Base-by-base conservation (phyloP, 495 filamentous ascomycete species). In the Daldinia concentrica region DNA sequence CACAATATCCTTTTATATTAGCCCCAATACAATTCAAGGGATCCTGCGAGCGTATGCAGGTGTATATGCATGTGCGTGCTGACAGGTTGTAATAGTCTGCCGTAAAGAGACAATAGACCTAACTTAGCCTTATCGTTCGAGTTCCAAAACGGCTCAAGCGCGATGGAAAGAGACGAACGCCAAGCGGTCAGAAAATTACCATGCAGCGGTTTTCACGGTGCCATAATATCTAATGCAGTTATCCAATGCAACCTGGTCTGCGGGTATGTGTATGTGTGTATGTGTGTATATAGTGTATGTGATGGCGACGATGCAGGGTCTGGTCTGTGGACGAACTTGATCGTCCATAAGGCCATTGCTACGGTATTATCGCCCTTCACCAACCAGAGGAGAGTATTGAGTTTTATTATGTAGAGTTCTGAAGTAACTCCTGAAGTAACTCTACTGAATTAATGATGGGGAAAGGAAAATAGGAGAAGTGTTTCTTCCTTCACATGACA, bases 11-110 rank as follows among this genome's bases (percentile, higher is more conserved):
- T 45, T 68, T 43, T 61, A 64, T 56, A 70, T 55, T 58, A 68
- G 65, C 36, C 37, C 70, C 58, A 62, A 62, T 14, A 37, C 36
- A 37, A 29, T 36, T 22, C 30, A 52, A 60, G 60, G 55, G 34
- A 64, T 64, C 34, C 63, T 72, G 63, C 64, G 59, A 59, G 37
- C 30, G 12, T 32, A 72, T 72, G 69, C 64, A 61, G 54, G 69
- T 65, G 58, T 65, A 50, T 55, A 64, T 68, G 69, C 64, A 72
- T 64, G 60, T 48, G 56, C 48, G 32, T 61, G 70, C 70, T 73
- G 70, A 73, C 70, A 73, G 63, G 56, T 69, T 73, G 70, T 61
- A 73, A 73, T 73, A 73, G 70, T 73, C 39, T 66, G 62, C 70
- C 66, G n/a, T 66, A 69, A 52, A 37, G 26, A 73, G 70, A 68